A percentile compares a stretch with the other conserved stretches of the same genome.
phyloP scores from a whole-genome alignment of 345 rosid genomes.

The Eutrema yunnanense region DNA sequence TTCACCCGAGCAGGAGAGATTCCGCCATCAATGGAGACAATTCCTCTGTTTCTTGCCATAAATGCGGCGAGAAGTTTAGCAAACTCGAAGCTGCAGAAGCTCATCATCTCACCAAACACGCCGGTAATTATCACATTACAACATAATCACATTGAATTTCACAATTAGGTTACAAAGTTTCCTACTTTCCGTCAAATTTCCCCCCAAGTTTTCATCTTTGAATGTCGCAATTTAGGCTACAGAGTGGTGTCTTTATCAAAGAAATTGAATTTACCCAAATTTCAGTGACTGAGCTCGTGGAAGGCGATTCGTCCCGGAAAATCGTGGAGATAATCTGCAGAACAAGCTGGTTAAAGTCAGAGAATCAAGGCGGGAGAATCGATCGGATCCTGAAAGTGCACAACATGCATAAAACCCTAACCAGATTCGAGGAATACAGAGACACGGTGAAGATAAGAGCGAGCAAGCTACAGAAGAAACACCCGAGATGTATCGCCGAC shows the following conservation, averaged over 20 bases:
- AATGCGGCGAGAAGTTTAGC: slow-evolving; percentile 83
- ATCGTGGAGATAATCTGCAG: slow-evolving; percentile 94
- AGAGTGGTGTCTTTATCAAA: neutral
- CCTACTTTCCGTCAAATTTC: neutral
- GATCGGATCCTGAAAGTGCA: slow-evolving; percentile 90
- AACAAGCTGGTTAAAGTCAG: slow-evolving; percentile 74
- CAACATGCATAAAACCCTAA: slow-evolving; percentile 86
- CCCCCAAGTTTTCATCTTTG: neutral
- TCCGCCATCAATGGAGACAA: slow-evolving; percentile 30
- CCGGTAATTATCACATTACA: slow-evolving; percentile 43
- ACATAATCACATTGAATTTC: too few relatives aligned
- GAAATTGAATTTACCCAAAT: neutral
- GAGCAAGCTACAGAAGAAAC: slow-evolving; percentile 86
- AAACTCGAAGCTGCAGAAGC: slow-evolving; percentile 91
- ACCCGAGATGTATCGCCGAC: slow-evolving; percentile 89
- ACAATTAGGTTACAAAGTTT: neutral
- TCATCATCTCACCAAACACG: slow-evolving; percentile 94
- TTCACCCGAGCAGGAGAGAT: slow-evolving; percentile 40
- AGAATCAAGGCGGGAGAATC: slow-evolving; percentile 65
- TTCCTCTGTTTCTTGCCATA: slow-evolving; percentile 72
- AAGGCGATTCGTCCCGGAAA: slow-evolving; percentile 92
- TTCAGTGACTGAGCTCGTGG: slow-evolving; percentile 87
- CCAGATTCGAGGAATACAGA: slow-evolving; percentile 86
- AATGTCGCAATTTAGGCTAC: neutral
- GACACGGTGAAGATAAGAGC: slow-evolving; percentile 79